A percentile compares a stretch with the other conserved stretches of the same genome.
Conservation (phyloP, 805 yeast species). For the Candida argentea region DNA sequence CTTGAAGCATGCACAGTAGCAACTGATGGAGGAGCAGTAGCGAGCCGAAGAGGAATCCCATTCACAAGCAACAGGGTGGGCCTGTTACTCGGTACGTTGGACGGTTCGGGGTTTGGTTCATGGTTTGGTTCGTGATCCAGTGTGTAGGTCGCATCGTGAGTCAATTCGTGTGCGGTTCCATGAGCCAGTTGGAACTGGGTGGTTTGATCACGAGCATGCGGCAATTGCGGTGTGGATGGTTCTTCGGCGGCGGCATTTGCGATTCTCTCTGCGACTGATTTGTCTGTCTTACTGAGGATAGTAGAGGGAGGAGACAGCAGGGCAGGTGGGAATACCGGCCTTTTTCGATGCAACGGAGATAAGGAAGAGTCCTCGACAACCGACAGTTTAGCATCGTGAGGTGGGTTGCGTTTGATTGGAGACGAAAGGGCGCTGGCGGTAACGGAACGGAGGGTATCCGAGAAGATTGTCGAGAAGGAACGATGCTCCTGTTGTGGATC, state of each 20-base stretch:
- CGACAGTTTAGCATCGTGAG: neutral
- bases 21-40: neutral
- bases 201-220: neutral
- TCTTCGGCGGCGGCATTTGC: neutral
- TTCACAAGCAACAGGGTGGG: constrained; percentile 23
- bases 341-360: neutral
- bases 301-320: neutral
- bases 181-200: neutral
- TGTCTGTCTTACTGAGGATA: neutral
- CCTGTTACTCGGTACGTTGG: no score
- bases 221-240: no score
- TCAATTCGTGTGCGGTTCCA: no score
- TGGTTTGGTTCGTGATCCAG: constrained; percentile 9
- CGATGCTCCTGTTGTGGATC: constrained; percentile 29
- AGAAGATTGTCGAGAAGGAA: constrained; percentile 23
- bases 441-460: constrained; percentile 30
- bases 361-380: neutral
- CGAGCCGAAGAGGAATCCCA: constrained; percentile 13
- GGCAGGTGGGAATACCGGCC: neutral
- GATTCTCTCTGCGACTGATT: neutral
- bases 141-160: constrained; percentile 11
- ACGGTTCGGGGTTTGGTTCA: constrained; percentile 12
- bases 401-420: no score
- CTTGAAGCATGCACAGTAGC: no score
- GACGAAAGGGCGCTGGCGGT: constrained; percentile 25